phyloP scores from a whole-genome alignment of 352 stramenopile genomes.

The Pythium aristosporum region DNA sequence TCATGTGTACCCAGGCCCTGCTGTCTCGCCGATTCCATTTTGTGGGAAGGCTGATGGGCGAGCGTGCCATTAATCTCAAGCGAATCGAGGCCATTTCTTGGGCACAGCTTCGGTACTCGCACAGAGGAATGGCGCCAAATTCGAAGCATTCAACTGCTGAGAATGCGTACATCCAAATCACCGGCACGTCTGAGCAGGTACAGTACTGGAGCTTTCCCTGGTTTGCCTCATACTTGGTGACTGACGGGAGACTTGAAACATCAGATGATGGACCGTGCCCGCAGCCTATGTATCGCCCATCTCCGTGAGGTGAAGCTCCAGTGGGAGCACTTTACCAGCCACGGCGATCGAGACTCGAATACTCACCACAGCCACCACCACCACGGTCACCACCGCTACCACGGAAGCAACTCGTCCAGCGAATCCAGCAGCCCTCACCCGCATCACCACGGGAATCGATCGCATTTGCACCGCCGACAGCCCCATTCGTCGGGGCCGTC shows the following conservation, averaged over 20 bases:
- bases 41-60: slow-evolving; percentile 52
- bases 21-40: slow-evolving; percentile 66
- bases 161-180: slow-evolving; percentile 51
- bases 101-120: slow-evolving; percentile 56
- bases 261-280: slow-evolving; percentile 38
- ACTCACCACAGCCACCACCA: background rate
- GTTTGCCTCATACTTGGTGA: background rate
- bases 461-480: slow-evolving; percentile 22
- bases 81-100: slow-evolving; percentile 51
- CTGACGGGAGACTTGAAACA: background rate
- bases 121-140: slow-evolving; percentile 33
- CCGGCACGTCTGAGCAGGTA: slow-evolving; percentile 49
- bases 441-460: slow-evolving; percentile 7
- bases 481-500: slow-evolving; percentile 13
- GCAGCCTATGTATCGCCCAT: slow-evolving; percentile 36
- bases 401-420: slow-evolving; percentile 15
- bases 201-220: background rate
- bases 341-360: slow-evolving; percentile 8
- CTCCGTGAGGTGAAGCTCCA: slow-evolving; percentile 53
- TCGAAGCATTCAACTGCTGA: slow-evolving; percentile 30
- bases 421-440: slow-evolving; percentile 9
- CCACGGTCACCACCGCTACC: background rate
- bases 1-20: slow-evolving; percentile 35
- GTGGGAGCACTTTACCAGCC: slow-evolving; percentile 45
- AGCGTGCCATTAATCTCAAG: slow-evolving; percentile 67